A percentile compares a stretch with the other conserved stretches of the same genome.
Evolutionary conservation across 2,329 filamentous ascomycete species (phyloP).

Genomic region (Ceratocystis ficicola): DNA sequence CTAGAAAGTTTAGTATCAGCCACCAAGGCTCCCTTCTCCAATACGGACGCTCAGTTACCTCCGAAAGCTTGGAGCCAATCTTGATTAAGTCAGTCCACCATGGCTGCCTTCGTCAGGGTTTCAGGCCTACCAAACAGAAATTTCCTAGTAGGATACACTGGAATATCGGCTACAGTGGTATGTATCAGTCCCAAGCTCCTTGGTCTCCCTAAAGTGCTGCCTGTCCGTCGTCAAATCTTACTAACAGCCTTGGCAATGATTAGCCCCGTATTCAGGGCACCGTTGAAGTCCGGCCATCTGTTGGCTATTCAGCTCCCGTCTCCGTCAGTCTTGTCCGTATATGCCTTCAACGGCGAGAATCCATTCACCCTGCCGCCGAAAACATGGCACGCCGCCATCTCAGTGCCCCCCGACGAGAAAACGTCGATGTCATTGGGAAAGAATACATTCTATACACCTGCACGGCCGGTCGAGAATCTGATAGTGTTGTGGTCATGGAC

Average conservation of each 20-base stretch:
- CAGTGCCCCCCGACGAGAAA: conserved; percentile 78
- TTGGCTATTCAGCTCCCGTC: conserved; percentile 79
- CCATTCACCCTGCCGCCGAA: conserved; percentile 91
- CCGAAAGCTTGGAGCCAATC: not conserved
- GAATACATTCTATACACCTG: conserved; percentile 88
- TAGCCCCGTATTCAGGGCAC: conserved; percentile 95
- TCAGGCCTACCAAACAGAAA: conserved; percentile 94
- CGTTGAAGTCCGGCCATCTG: conserved; percentile 82
- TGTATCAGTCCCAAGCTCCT: conserved; percentile 29
- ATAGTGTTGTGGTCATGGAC: conserved; percentile 90
- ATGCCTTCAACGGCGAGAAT: conserved; percentile 83
- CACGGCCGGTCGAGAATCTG: conserved; percentile 67
- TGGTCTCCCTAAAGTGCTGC: conserved; percentile 18
- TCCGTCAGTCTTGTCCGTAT: conserved; percentile 87
- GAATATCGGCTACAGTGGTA: conserved; percentile 94
- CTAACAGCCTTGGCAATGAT: not conserved
- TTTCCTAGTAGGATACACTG: conserved; percentile 92
- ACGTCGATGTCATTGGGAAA: conserved; percentile 85
- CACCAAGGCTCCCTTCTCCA: not conserved
- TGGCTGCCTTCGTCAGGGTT: conserved; percentile 82
- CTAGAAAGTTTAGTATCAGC: not conserved
- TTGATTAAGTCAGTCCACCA: conserved; percentile 26
- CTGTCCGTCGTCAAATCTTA: not conserved
- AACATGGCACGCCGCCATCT: conserved; percentile 86
- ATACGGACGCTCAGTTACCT: not conserved